phyloP scores from a whole-genome alignment of 1,284 basidiomycete species.

The Ceratorhiza oryzae-sativae region DNA sequence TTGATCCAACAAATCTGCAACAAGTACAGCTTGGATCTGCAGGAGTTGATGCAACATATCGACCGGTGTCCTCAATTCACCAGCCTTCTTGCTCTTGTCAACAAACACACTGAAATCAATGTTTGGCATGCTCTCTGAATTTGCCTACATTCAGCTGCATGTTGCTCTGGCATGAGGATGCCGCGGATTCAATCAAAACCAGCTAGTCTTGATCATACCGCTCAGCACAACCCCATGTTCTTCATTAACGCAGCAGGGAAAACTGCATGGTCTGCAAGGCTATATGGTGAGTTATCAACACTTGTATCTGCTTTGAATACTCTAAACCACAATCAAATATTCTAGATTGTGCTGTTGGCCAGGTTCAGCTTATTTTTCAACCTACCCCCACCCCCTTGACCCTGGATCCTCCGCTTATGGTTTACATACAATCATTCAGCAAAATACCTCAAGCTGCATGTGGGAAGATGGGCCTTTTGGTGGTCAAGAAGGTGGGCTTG shows the following conservation, averaged over 20 bases:
- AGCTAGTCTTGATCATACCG: background rate
- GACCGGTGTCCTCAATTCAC: background rate
- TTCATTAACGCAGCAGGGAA: background rate
- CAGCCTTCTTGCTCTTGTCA: background rate
- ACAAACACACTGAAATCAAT: slow-evolving; percentile 2
- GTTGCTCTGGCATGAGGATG: background rate
- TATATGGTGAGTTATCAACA: background rate
- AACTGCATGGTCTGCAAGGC: background rate
- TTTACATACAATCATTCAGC: background rate
- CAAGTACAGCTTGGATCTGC: background rate
- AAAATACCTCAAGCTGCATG: background rate
- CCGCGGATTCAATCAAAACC: slow-evolving; percentile 12
- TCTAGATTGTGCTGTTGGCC: slow-evolving; percentile 2
- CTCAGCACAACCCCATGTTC: background rate
- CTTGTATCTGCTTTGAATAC: background rate
- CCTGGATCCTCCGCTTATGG: slow-evolving; percentile 6
- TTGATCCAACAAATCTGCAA: background rate
- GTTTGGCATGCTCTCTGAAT: background rate
- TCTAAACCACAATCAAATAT: background rate
- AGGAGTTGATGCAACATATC: background rate
- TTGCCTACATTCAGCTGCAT: background rate
- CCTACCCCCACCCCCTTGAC: background rate
- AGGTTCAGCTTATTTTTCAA: slow-evolving; percentile 2
- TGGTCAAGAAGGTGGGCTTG: background rate
- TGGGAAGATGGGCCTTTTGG: background rate